Evolutionary conservation across 139 green algal genomes (phyloP), one percentile per base, ranked within the genome.

Genomic region (Coelastrella sp.): DNA sequence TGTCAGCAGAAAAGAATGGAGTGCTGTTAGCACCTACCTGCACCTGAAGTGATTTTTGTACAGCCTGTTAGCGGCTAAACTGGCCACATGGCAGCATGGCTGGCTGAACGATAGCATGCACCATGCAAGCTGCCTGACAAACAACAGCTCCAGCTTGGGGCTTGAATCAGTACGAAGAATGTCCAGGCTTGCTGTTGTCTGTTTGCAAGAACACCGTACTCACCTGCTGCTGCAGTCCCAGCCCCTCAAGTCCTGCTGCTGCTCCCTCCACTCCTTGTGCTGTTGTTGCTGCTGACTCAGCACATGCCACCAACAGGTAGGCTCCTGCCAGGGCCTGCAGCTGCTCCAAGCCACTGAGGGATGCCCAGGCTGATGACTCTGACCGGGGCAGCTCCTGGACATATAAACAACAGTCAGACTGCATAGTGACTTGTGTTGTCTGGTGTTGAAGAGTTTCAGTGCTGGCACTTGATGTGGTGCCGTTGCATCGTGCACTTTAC

Each of bases 251-350:
- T 25, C 68, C 68, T 45, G 23, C n/a, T 74, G 66, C 66, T 53
- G 66, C 66, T 11, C 38, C 38, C 68, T 57, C 80, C 7, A 38
- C 50, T 5, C 35, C 80, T 9, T 71, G 48, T 38, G 80, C 80
- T 4, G 43, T 67, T 71, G 50, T 67, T 32, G 80, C 80, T 7
- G 67, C 67, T 11, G 67, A 45, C 66, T 86, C 80, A 48, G 80
- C 80, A 45, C n/a, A 63, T 15, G 67, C 80, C 48, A 86, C 80
- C 48, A 86, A 63, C 80, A 51, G 30, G 34, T 79, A 86, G 1
- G 67, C 34, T 7, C n/a, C 37, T 0, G 80, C 80, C 11, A 17
- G 8, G 5, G 37, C n/a, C 1, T 37, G 8, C 34, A 86, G 67
- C 35, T 32, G 25, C 50, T 67, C 6, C 80, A 86, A 67, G 21